Percentiles rank a stretch among this genome's conserved stretches.
phyloP scores from a whole-genome alignment of 768 basidiomycete species.

The Tulasnella sp. region DNA sequence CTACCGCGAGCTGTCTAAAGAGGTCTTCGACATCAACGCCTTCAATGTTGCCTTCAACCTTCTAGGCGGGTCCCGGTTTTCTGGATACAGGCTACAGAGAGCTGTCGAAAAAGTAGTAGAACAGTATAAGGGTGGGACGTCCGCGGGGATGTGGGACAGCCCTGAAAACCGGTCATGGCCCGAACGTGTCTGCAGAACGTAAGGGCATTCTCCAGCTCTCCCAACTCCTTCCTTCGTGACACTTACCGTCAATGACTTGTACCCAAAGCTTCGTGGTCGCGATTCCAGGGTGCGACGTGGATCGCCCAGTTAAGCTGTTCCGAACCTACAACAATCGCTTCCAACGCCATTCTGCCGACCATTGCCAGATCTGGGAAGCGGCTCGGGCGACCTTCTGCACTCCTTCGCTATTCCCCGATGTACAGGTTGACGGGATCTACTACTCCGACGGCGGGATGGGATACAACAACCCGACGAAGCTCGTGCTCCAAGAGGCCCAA shows the following conservation, averaged over 20 bases:
- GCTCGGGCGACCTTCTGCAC: slow-evolving; percentile 1
- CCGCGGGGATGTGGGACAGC: background rate
- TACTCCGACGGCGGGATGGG: slow-evolving; percentile 14
- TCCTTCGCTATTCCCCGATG: slow-evolving; percentile 14
- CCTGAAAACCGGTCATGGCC: background rate
- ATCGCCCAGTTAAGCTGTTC: slow-evolving; percentile 26
- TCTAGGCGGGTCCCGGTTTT: background rate
- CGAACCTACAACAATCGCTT: slow-evolving; percentile 27
- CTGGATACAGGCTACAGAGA: background rate
- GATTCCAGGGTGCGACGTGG: slow-evolving; percentile 7
- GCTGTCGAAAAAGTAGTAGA: background rate
- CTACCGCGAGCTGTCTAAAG: background rate
- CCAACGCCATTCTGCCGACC: background rate
- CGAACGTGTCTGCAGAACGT: background rate
- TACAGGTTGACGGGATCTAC: background rate
- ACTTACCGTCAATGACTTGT: background rate
- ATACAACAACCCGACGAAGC: slow-evolving; percentile 17
- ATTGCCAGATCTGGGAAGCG: slow-evolving; percentile 21
- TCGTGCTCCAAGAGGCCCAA: slow-evolving; percentile 8
- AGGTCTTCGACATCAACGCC: background rate
- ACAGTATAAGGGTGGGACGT: background rate
- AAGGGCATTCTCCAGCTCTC: background rate
- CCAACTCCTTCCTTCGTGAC: background rate
- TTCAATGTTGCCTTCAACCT: background rate
- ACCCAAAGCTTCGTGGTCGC: background rate